Conservation (phyloP, 345 rosid genomes). For the Kernera saxatilis region DNA sequence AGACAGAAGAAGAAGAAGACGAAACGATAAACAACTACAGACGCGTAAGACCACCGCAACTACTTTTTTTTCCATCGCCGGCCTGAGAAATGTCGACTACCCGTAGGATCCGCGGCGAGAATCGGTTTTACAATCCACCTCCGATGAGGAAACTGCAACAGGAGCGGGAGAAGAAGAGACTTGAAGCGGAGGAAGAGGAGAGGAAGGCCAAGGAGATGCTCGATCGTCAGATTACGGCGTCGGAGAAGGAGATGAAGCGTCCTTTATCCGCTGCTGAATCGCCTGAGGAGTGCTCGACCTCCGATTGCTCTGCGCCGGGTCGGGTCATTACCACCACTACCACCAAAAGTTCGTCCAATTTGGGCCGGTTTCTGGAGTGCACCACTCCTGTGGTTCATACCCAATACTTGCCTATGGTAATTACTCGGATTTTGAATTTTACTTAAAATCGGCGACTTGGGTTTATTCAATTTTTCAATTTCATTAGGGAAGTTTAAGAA, state of each 20-base stretch:
- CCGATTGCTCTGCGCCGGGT: conserved; percentile 38
- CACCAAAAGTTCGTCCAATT: conserved; percentile 39
- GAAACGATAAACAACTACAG: not conserved
- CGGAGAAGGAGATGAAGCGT: conserved; percentile 23
- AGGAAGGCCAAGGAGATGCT: conserved; percentile 9
- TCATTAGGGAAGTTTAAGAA: not conserved
- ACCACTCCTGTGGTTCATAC: conserved; percentile 69
- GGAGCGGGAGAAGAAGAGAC: conserved; percentile 30
- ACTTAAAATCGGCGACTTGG: not conserved
- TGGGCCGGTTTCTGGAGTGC: conserved; percentile 73
- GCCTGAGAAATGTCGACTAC: conserved; percentile 23
- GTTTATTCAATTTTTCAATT: not conserved
- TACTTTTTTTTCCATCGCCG: not conserved
- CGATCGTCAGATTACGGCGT: not conserved
- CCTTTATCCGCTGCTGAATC: conserved; percentile 11
- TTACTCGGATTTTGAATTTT: not conserved
- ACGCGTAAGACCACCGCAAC: not conserved
- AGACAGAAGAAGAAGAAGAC: conserved; percentile 5
- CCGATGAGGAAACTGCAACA: conserved; percentile 37
- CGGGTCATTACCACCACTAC: conserved; percentile 15
- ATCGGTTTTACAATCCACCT: conserved; percentile 52
- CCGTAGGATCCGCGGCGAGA: conserved; percentile 38
- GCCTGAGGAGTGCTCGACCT: conserved; percentile 37
- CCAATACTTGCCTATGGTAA: conserved; percentile 67
- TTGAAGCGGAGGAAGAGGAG: conserved; percentile 24